Base-by-base conservation (phyloP, 768 basidiomycete genomes). In the Suillus occidentalis region DNA sequence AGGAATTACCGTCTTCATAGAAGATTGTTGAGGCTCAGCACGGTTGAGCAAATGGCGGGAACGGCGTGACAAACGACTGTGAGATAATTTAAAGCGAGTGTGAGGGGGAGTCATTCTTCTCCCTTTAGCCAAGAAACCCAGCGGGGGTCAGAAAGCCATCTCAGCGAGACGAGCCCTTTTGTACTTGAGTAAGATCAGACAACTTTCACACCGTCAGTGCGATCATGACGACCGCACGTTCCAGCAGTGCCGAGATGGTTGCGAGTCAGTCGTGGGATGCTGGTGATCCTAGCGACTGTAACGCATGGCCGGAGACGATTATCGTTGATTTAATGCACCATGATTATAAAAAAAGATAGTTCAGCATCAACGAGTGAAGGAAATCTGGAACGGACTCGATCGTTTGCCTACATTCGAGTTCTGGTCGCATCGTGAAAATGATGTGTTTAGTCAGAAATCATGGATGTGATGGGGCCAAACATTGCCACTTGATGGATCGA, bases 71-170 rank as follows among this genome's bases (percentile, higher is more conserved):
- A 42, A 20, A 28, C 4, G 39, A 25, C 40, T 59, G 39, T 28
- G 57, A 40, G 39, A 20, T 59, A 28, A 18, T 6, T 40, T 40
- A 12, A 40, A 59, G 57, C 9, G 39, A 59, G 57, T 2, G 57
- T 59, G 58, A 59, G 58, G 25, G 58, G 40, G 18, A 28, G 25
- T 13, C 58, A 59, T 59, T 40, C 25, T 58, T 40, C 9, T 58
- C 25, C 25, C 58, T 59, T 40, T 40, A 10, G 1, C 25, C 39
- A 42, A 59, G 25, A 42, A 59, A 42, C 5, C 16, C 10, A 28
- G 28, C 12, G 39, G 25, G 25, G 16, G 39, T 42, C 20, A 3
- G 3, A 58, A 25, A 40, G 25, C 25, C 10, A 20, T 13, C 18
- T 20, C 22, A 31, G 6, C 6, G 18, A 42, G 25, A 28, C 6